phyloP scores from a whole-genome alignment of 2,329 filamentous ascomycete species.

The Pseudopyrenochaeta lycopersici region DNA sequence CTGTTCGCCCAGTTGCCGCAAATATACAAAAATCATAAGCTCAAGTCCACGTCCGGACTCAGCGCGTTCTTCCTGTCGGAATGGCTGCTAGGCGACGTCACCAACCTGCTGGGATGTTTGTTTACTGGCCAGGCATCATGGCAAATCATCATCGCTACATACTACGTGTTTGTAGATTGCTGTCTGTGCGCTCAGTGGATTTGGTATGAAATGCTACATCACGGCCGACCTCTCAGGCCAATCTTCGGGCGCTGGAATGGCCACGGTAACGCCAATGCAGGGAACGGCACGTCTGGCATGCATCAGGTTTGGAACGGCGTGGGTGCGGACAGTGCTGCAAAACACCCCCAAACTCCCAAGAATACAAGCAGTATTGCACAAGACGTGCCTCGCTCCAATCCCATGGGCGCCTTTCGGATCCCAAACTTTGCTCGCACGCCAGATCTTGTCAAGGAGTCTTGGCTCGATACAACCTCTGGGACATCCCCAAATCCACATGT shows the following conservation, averaged over 20 bases:
- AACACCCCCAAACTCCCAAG: conserved; percentile 8
- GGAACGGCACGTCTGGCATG: conserved; percentile 35
- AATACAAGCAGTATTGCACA: conserved; percentile 21
- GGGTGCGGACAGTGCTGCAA: conserved; percentile 19
- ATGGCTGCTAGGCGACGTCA: conserved; percentile 71
- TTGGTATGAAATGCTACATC: conserved; percentile 69
- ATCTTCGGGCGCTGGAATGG: conserved; percentile 40
- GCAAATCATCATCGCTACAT: conserved; percentile 71
- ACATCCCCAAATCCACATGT: conserved; percentile 40
- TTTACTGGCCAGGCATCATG: conserved; percentile 71
- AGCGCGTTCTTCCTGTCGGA: conserved; percentile 72
- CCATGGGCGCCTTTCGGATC: conserved; percentile 47
- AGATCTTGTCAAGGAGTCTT: conserved; percentile 34
- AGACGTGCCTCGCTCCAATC: conserved; percentile 39
- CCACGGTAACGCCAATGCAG: conserved; percentile 23
- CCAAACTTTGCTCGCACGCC: conserved; percentile 49
- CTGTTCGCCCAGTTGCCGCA: conserved; percentile 75
- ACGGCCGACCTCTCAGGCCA: conserved; percentile 56
- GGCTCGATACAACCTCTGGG: conserved; percentile 26
- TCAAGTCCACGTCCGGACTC: conserved; percentile 71
- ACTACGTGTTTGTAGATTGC: conserved; percentile 73
- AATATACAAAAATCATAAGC: conserved; percentile 72
- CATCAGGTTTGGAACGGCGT: conserved; percentile 37
- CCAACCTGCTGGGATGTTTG: conserved; percentile 69
- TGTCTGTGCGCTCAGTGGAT: conserved; percentile 70